Evolutionary conservation across 2,329 filamentous ascomycete species (phyloP), one percentile per base, ranked within the genome.

Genomic region (Chaetomiaceae sp.): DNA sequence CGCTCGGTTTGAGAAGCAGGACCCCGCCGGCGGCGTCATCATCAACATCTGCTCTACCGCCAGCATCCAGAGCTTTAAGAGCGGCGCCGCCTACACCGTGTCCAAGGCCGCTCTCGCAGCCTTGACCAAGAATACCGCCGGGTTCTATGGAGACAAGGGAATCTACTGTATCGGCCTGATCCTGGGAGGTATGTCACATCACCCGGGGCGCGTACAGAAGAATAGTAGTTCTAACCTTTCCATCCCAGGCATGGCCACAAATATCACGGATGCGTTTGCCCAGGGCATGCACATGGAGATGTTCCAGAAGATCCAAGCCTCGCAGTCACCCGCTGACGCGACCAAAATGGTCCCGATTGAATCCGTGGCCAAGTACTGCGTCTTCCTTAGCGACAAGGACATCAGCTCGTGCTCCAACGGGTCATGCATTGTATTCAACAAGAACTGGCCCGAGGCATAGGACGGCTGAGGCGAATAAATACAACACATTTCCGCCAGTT

Each of bases 91-190:
- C 7, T 66, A 66, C 57, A 61, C 63, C 9, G 63, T 61, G 5
- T 64, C 62, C 51, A 66, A 66, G 59, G 50, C 61, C 39, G 61
- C 52, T n/a, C 38, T 64, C 49, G 17, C 66, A 50, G 55, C 58
- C 33, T 48, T 68, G 53, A 80, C 78, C 14, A 79, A 77, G 65
- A 83, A 79, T 66, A 84, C 79, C 14, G 80, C 80, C 2, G 72
- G 74, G 0, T 79, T 72, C 61, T 84, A 84, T 61, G 74, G 74
- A 1, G 67, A 69, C 27, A 75, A 77, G 65, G 79, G 79, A 22
- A 79, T 84, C 55, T 72, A 75, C 46, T 74, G 71, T 57, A 72
- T 81, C 31, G 74, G 73, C 1, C 65, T 83, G 54, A 66, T 80
- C 58, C 69, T 80, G 38, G 79, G 77, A 9, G 74, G 45, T 47